Base-by-base conservation (phyloP, 768 basidiomycete species). In the Lyophyllum atratum region DNA sequence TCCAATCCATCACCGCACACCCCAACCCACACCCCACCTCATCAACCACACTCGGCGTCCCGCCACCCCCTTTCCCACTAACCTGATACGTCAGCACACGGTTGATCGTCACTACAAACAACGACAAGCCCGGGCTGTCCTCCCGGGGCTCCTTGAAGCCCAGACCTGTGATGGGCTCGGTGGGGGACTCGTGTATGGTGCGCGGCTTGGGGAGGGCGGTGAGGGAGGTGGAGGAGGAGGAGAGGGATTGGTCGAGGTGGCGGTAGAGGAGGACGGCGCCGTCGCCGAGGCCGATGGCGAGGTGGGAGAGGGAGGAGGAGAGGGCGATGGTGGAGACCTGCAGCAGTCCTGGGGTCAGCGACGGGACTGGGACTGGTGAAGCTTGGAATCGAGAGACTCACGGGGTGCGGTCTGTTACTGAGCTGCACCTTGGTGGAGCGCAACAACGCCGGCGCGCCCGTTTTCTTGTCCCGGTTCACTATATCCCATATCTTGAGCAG, bases 201-300 rank as follows among this genome's bases (percentile, higher is more conserved):
- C 91, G 86, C 10, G 89, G 83, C 74, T 97, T 98, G 0, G 94
- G 94, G n/a, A 98, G 73, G 6, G 87, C 72, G 12, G 87, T 87
- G 11, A 93, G 75, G 4, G 89, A 81, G 17, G 79, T 72, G 11
- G 87, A 85, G 45, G 91, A 85, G 45, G 91, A 84, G 2, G 87
- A 81, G 31, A 96, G 78, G 1, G 94, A 94, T 68, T 98, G 95
- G 69, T 95, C 89, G 19, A 98, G 78, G 66, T 98, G 93, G 7
- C 93, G 86, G 69, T 93, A 96, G 15, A 97, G 79, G 9, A 98
- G 80, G 15, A 97, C 95, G 0, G 92, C 92, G 24, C 97, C 97
- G 66, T 98, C 95, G 6, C 87, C 94, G n/a, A 98, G 83, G 14
- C 95, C 97, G 39, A 98, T 83, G 6, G 95, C 89, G 24, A 99